Conservation (phyloP, 2,329 filamentous ascomycete genomes). For the Beauveria varroae region DNA sequence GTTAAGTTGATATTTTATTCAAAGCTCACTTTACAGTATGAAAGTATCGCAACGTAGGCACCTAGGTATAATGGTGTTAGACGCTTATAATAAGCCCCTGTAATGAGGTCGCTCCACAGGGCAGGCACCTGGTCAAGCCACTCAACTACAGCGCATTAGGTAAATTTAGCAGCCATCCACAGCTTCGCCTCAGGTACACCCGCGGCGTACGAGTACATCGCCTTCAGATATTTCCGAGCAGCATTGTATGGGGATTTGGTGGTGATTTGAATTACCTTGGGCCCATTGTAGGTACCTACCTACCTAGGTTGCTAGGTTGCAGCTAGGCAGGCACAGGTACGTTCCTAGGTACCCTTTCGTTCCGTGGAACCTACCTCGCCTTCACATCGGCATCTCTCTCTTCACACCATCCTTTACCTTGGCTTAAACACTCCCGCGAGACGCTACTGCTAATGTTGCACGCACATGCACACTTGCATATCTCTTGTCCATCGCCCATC, state of each 20-base stretch:
- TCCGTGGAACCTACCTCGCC: background rate
- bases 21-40: too few relatives aligned
- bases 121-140: conserved; percentile 4
- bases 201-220: too few relatives aligned
- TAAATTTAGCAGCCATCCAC: too few relatives aligned
- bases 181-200: too few relatives aligned
- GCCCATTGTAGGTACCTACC: background rate
- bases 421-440: background rate
- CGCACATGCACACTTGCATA: conserved; percentile 9
- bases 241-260: too few relatives aligned
- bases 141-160: background rate
- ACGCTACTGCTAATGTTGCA: background rate
- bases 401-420: background rate
- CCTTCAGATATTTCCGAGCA: too few relatives aligned
- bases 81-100: background rate
- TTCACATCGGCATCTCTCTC: background rate
- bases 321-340: background rate
- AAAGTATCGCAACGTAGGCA: too few relatives aligned
- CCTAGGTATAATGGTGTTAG: too few relatives aligned
- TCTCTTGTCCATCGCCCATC: background rate
- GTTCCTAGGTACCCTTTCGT: too few relatives aligned
- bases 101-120: background rate
- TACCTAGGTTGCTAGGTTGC: too few relatives aligned
- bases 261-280: too few relatives aligned
- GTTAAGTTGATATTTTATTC: too few relatives aligned